Percentiles rank a stretch among this genome's conserved stretches.
These are phyloP conservation scores for Lolium multiflorum DNA, from an alignment of 176 grass and related monocot genomes.

Conservation along the genomic window DNA sequence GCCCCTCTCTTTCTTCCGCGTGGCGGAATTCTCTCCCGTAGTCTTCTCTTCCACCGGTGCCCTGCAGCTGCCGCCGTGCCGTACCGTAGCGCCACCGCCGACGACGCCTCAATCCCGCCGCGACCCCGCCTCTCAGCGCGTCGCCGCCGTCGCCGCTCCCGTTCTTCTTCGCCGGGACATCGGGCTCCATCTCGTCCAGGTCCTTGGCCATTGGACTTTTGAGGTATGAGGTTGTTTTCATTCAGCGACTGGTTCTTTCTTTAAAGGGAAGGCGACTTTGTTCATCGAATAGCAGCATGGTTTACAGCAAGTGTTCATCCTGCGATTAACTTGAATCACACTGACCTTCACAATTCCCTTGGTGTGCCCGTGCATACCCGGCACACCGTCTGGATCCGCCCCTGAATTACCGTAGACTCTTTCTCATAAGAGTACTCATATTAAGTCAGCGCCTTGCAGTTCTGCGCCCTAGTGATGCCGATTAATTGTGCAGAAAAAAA, in stretches of 20 bases:
- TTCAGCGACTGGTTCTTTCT: not conserved
- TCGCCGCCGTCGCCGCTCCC: not conserved
- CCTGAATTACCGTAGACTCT: not conserved
- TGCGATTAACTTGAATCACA: not conserved
- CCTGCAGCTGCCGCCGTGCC: conserved; percentile 27
- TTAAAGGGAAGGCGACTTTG: not conserved
- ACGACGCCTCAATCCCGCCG: not conserved
- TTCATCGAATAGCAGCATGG: not conserved
- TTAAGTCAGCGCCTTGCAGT: too few relatives aligned
- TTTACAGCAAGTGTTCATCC: not conserved
- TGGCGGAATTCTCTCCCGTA: conserved; percentile 36
- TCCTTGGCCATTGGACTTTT: not conserved
- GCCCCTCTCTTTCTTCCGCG: not conserved
- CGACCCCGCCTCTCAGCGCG: not conserved
- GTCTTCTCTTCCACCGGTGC: conserved; percentile 21
- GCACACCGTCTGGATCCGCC: conserved; percentile 1
- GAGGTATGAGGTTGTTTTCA: not conserved
- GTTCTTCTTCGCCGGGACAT: not conserved
- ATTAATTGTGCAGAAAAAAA: too few relatives aligned
- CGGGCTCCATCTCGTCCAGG: not conserved
- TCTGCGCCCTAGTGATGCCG: not conserved
- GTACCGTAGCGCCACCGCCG: not conserved
- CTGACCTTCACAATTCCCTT: not conserved
- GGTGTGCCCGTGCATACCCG: not conserved
- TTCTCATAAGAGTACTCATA: too few relatives aligned